phyloP scores from a whole-genome alignment of 495 filamentous ascomycete species.

The Chaetomium cochliodes region DNA sequence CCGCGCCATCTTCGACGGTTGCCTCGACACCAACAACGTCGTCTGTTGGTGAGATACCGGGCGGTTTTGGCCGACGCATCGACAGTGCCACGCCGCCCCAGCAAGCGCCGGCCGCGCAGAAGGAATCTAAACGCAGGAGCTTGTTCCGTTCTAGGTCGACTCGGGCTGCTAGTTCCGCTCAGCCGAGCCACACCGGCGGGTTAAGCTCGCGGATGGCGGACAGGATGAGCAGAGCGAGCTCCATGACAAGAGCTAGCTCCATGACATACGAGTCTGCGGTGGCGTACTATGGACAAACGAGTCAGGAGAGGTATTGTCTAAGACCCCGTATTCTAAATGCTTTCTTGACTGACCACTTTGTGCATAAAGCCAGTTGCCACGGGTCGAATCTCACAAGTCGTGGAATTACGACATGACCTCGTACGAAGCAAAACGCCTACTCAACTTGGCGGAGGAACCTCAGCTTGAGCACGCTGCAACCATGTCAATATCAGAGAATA shows the following conservation, averaged over 20 bases:
- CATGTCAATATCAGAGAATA: conserved; percentile 40
- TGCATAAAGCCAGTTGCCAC: conserved; percentile 27
- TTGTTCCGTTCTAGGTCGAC: conserved; percentile 39
- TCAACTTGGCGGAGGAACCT: conserved; percentile 42
- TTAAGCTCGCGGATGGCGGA: conserved; percentile 25
- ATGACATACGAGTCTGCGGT: conserved; percentile 40
- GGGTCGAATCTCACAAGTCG: conserved; percentile 37
- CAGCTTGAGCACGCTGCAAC: conserved; percentile 33
- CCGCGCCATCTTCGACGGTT: conserved; percentile 23
- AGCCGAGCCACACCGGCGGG: conserved; percentile 24
- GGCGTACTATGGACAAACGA: conserved; percentile 31
- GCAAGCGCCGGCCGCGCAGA: conserved; percentile 21
- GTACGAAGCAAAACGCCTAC: conserved; percentile 45
- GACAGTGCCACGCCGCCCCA: conserved; percentile 28
- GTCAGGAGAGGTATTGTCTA: conserved; percentile 28
- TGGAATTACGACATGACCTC: conserved; percentile 44
- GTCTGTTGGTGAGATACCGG: conserved; percentile 18
- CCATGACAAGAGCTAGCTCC: conserved; percentile 36
- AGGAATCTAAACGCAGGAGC: conserved; percentile 30
- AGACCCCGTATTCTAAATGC: neutral
- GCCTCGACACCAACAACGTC: conserved; percentile 27
- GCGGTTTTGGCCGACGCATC: conserved; percentile 9
- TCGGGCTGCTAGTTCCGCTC: conserved; percentile 21
- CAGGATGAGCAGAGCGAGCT: conserved; percentile 31
- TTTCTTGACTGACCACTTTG: conserved; percentile 20